These are phyloP conservation scores for Aureobasidium sp. DNA, from an alignment of 2,329 filamentous ascomycete genomes.

Conservation along the genomic window DNA sequence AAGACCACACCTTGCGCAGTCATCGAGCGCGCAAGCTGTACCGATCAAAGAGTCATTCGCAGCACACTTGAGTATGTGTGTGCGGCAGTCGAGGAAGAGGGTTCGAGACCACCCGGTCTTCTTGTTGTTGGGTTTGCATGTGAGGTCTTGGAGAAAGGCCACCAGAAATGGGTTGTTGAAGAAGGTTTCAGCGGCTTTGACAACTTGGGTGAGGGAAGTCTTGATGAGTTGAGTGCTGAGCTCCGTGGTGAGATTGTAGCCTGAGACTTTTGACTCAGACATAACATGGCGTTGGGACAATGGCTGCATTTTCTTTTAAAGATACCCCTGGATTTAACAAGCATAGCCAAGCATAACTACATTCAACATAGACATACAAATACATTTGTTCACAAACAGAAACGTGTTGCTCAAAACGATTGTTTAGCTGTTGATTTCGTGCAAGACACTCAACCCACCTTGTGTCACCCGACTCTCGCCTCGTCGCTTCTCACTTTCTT, in stretches of 20 bases:
- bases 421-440: background rate
- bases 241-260: background rate
- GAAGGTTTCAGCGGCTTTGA: slow-evolving; percentile 77
- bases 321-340: slow-evolving; percentile 3
- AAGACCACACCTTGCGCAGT: slow-evolving; percentile 79
- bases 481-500: background rate
- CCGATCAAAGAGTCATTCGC: slow-evolving; percentile 86
- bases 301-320: background rate
- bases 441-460: no score
- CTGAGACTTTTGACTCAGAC: background rate
- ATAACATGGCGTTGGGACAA: background rate
- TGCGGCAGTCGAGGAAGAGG: slow-evolving; percentile 78
- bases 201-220: slow-evolving; percentile 26
- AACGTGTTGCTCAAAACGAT: background rate
- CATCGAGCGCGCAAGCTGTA: slow-evolving; percentile 86
- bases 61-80: slow-evolving; percentile 75
- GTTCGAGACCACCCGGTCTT: slow-evolving; percentile 80
- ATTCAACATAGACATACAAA: slow-evolving; percentile 5
- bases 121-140: slow-evolving; percentile 81
- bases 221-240: slow-evolving; percentile 26
- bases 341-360: background rate
- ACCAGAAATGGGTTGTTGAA: slow-evolving; percentile 72
- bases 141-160: slow-evolving; percentile 60
- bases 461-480: background rate
- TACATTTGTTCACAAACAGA: background rate